A percentile compares a stretch with the other conserved stretches of the same genome.
phyloP scores from a whole-genome alignment of 164 flowering plant species.

The Aristolochia fimbriata region DNA sequence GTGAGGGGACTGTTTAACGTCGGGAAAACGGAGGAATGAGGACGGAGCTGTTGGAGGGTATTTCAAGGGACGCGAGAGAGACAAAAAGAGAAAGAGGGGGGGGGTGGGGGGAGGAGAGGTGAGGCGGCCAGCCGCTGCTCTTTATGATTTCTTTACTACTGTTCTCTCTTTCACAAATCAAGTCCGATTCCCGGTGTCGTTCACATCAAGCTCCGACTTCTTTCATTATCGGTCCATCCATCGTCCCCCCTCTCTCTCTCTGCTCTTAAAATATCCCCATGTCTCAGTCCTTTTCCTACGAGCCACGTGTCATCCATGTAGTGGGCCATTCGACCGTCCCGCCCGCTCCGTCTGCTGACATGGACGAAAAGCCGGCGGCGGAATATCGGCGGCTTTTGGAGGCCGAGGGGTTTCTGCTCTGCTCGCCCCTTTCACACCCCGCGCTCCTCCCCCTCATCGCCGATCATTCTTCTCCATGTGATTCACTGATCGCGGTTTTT shows the following conservation, averaged over 20 bases:
- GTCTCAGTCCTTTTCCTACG: not conserved
- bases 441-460: too few relatives aligned
- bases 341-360: not conserved
- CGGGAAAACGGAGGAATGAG: not conserved
- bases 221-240: not conserved
- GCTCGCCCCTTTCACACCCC: not conserved
- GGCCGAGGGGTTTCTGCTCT: too few relatives aligned
- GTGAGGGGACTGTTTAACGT: not conserved
- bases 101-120: too few relatives aligned
- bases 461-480: too few relatives aligned
- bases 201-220: conserved; percentile 10
- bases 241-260: not conserved
- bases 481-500: too few relatives aligned
- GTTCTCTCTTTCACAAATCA: not conserved
- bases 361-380: too few relatives aligned
- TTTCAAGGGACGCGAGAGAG: not conserved
- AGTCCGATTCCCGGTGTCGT: conserved; percentile 13
- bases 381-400: conserved; percentile 2
- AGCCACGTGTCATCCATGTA: not conserved
- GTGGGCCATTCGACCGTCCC: not conserved
- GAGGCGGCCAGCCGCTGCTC: not conserved
- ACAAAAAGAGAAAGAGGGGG: not conserved
- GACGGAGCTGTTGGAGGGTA: not conserved
- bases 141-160: not conserved
- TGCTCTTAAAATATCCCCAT: conserved; percentile 11